Base-by-base conservation (phyloP, 768 basidiomycete genomes). In the Tulasnella sp. region DNA sequence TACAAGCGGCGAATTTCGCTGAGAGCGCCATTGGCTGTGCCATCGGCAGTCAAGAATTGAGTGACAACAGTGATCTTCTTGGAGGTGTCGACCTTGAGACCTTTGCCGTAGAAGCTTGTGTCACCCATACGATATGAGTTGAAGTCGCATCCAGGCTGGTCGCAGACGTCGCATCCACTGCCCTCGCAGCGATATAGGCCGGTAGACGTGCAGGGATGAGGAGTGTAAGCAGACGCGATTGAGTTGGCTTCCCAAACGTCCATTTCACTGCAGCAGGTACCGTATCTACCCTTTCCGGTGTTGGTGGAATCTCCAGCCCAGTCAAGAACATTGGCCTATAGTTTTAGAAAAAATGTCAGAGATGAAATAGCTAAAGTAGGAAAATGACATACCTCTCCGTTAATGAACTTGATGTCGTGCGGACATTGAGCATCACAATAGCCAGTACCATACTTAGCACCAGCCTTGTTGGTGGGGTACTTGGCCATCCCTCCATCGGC, bases 371-470 rank as follows among this genome's bases (percentile, higher is more conserved):
- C 25, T 8, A 32, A 10, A 32, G 19, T 16, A 31, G 16, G 32
- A 43, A 44, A 25, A 19, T 16, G 12, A 65, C 69, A 53, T 44
- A 73, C 75, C 64, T 65, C 59, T 55, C 76, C 76, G 61, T 70
- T 67, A 58, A 78, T 77, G 66, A 76, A 77, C 65, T 78, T 77
- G 65, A 77, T 63, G 60, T 76, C 76, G 33, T 67, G 67, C 3
- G 75, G 74, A 65, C 75, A 77, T 61, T 78, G 75, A 20, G 77
- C 70, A 61, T 79, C 77, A 61, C 77, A 78, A 65, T 79, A 79
- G 7, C 77, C 77, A 15, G 76, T 77, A 37, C 76, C 76, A 64
- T 72, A 79, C 62, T 74, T 70, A 59, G 75, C 73, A 58, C 74
- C 75, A 44, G 75, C 58, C 69, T 71, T 72, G 70, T 78, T 77